Evolutionary conservation across 768 basidiomycete species (phyloP), one percentile per base, ranked within the genome.

Genomic region (Lactifluus echinatus): DNA sequence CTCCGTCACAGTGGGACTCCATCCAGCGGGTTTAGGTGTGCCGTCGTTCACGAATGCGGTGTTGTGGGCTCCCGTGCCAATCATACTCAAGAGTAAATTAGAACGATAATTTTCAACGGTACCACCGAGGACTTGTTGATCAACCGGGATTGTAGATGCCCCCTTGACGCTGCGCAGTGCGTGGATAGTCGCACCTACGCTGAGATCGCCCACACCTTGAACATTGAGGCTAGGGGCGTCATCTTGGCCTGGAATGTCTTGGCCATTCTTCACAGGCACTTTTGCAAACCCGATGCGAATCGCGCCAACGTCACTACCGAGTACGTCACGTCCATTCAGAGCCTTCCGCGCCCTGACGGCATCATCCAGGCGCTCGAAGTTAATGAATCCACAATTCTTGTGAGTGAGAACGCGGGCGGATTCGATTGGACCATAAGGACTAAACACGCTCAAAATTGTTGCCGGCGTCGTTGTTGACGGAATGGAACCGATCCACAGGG

Each of bases 401-500:
- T 96, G 93, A 3, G 93, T 94, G 65, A 99, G 75, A 14, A 98
- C 93, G 58, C 96, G 76, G 8, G 95, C 96, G 49, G 90, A 94
- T 73, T 99, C 96, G 62, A 99, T 97, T 3, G 94, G 91, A 0
- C 96, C 96, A 66, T 92, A 99, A 19, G 94, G 93, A 65, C 93
- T 93, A 69, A 99, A 99, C 40, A 99, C 90, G 64, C 92, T 93
- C 50, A 97, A 72, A 62, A 99, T 89, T 2, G 92, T 94, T 2
- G 90, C 89, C 8, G 96, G 92, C 5, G 93, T 96, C 11, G 95
- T 97, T 3, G 89, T 89, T 2, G 88, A 88, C 10, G 96, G 96
- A 65, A 99, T 96, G 42, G 90, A 93, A 5, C 96, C 96, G 66
- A 99, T 90, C 95, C 96, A 99, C 21, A 98, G 78, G 1, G 95